Conservation (phyloP, 192 early-diverging fungal genomes). For the Diversispora epigaea region DNA sequence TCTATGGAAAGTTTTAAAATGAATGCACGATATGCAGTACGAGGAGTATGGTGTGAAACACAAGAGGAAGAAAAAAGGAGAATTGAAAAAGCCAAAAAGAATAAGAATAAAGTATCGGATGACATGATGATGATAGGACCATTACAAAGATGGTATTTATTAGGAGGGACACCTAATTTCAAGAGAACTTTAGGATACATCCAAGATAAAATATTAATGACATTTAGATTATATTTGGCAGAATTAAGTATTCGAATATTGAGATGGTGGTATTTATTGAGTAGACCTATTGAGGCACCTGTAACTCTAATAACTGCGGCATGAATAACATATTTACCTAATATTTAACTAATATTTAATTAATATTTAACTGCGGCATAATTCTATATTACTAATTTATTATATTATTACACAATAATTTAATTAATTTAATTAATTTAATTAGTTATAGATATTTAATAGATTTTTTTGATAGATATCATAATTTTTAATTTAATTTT, state of each 20-base stretch:
- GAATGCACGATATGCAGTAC: conserved; percentile 46
- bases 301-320: background rate
- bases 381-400: too few relatives aligned
- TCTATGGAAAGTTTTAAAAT: conserved; percentile 49
- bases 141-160: conserved; percentile 44
- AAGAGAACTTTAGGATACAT: conserved; percentile 37
- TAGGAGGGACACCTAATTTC: conserved; percentile 44
- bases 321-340: too few relatives aligned
- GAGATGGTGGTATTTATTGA: conserved; percentile 42
- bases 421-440: too few relatives aligned
- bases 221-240: conserved; percentile 37
- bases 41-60: conserved; percentile 53
- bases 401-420: too few relatives aligned
- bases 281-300: background rate
- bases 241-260: conserved; percentile 37
- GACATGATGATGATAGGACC: conserved; percentile 38
- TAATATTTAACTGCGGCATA: too few relatives aligned
- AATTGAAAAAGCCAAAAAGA: conserved; percentile 30
- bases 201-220: conserved; percentile 40
- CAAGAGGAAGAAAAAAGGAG: conserved; percentile 38
- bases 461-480: too few relatives aligned
- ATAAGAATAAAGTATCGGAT: conserved; percentile 26
- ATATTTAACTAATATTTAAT: too few relatives aligned
- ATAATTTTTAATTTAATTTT: too few relatives aligned
- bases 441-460: too few relatives aligned